Evolutionary conservation across 2,329 filamentous ascomycete genomes (phyloP).

Genomic region (Tolypocladium endophyticum): DNA sequence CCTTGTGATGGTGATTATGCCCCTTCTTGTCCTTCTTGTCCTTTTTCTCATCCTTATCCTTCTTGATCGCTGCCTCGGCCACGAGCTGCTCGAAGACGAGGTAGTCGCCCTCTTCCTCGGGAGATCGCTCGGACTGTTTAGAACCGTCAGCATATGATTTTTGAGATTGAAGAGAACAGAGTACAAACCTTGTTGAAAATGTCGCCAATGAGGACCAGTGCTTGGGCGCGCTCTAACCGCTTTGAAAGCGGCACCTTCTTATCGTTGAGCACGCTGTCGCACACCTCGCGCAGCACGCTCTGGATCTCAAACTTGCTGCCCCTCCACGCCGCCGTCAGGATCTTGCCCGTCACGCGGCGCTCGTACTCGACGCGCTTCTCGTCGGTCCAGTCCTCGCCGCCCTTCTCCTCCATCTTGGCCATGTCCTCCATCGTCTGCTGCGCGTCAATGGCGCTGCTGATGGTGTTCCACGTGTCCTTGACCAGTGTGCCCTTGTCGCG

Average conservation of each 20-base stretch:
- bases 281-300: conserved; percentile 87
- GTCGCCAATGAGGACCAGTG: conserved; percentile 77
- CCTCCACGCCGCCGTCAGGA: conserved; percentile 90
- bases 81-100: conserved; percentile 98
- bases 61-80: conserved; percentile 91
- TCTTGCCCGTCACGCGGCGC: conserved; percentile 92
- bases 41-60: conserved; percentile 74
- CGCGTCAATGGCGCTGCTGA: conserved; percentile 89
- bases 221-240: conserved; percentile 82
- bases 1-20: conserved; percentile 22
- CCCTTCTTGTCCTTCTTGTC: conserved; percentile 44
- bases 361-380: conserved; percentile 95
- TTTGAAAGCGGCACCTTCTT: conserved; percentile 73
- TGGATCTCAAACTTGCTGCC: conserved; percentile 98
- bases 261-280: conserved; percentile 73
- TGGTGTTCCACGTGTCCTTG: conserved; percentile 98
- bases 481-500: conserved; percentile 95
- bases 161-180: not conserved
- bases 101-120: conserved; percentile 96
- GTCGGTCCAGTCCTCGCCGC: conserved; percentile 96
- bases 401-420: conserved; percentile 88
- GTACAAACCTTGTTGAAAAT: conserved; percentile 70
- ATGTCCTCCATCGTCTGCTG: conserved; percentile 99
- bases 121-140: conserved; percentile 67
- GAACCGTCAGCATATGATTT: not conserved